Evolutionary conservation across 1,284 basidiomycete species (phyloP).

Genomic region (Trametes polyzona): DNA sequence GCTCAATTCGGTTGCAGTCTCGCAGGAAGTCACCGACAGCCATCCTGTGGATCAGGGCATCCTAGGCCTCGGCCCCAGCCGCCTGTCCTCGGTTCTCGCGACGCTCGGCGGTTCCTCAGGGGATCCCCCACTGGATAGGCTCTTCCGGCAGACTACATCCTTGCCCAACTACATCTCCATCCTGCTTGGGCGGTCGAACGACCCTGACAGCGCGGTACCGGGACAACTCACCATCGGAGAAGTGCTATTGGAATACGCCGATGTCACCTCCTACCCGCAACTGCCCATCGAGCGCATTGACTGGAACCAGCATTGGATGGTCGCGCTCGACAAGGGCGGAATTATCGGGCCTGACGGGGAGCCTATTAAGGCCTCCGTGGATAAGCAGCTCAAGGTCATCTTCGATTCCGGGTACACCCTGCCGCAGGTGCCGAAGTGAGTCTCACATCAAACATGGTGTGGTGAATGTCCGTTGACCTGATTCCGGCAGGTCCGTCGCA

Average conservation of each 20-base stretch:
- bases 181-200: slow-evolving; percentile 38
- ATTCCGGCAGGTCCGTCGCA: slow-evolving; percentile 46
- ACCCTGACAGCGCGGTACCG: slow-evolving; percentile 32
- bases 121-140: slow-evolving; percentile 59
- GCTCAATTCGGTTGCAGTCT: slow-evolving; percentile 17
- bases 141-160: slow-evolving; percentile 60
- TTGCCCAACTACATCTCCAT: slow-evolving; percentile 60
- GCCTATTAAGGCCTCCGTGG: slow-evolving; percentile 47
- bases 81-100: slow-evolving; percentile 34
- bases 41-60: slow-evolving; percentile 36
- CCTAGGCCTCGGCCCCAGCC: slow-evolving; percentile 44
- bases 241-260: slow-evolving; percentile 34
- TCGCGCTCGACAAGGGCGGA: slow-evolving; percentile 38
- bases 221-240: slow-evolving; percentile 44
- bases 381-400: slow-evolving; percentile 53
- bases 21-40: slow-evolving; percentile 24
- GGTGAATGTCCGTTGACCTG: background rate
- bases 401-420: slow-evolving; percentile 71
- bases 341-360: slow-evolving; percentile 44
- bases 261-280: slow-evolving; percentile 37
- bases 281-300: slow-evolving; percentile 31
- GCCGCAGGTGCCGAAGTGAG: slow-evolving; percentile 60
- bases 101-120: slow-evolving; percentile 33
- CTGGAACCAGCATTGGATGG: slow-evolving; percentile 41
- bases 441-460: background rate